Base-by-base conservation (phyloP, 768 basidiomycete genomes). In the Mycena pura region DNA sequence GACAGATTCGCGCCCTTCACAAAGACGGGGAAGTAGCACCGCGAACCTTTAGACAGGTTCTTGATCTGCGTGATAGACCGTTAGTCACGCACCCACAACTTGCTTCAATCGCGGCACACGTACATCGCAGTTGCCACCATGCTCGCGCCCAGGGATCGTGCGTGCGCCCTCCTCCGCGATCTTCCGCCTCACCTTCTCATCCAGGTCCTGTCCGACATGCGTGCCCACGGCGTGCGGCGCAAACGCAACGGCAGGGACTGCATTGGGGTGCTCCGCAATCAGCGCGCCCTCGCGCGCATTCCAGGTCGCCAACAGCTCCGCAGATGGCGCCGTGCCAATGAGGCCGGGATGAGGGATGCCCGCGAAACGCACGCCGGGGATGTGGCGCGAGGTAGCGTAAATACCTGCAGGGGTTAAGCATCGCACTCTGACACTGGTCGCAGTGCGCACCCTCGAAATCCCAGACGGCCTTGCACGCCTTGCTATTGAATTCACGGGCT, bases 401-500 rank as follows among this genome's bases (percentile, higher is more conserved):
- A 90, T 77, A 36, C 89, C 89, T 87, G 50, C 5, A 31, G 3
- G 17, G 39, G 40, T 29, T 49, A 27, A 29, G n/a, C 54, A 28
- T 44, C 5, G 25, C 14, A 25, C 2, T 19, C 5, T 19, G 21
- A 44, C 14, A 57, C 3, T 49, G 39, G 31, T 17, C 31, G 22
- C 15, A 40, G 11, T 29, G 32, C 66, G 52, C 65, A 83, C 87
- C 87, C 62, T 90, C 79, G 62, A 92, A 82, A 71, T 91, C 91
- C 91, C 91, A 93, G 58, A 93, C 89, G 5, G 91, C 89, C 69
- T 93, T 93, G 53, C 84, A 83, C 1, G 90, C 90, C 67, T 77
- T 83, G 68, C 86, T 89, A 39, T 89, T 76, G 73, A 90, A 90
- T 70, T 91, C 88, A 17, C 77, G 78, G 4, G 87, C 86, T 87